These are phyloP conservation scores for Oryza punctata DNA, from an alignment of 176 grass and related monocot genomes.

Conservation along the genomic window DNA sequence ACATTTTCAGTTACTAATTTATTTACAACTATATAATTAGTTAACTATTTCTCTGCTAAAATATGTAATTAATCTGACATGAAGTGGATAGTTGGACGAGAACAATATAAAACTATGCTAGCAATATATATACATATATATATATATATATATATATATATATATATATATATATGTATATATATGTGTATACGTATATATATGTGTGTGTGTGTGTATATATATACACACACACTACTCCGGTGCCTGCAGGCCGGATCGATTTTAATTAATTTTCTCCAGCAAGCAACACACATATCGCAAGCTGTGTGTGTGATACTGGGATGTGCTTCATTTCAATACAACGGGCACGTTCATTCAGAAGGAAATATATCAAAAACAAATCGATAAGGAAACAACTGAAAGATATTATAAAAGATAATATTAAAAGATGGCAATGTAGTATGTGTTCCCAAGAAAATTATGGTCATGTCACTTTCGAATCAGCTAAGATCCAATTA, in stretches of 20 bases:
- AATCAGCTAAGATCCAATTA: constrained; percentile 19
- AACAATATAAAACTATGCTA: neutral
- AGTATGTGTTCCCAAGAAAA: constrained; percentile 7
- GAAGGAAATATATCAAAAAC: constrained; percentile 11
- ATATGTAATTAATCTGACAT: constrained; percentile 12
- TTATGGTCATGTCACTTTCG: neutral
- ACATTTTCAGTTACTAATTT: constrained; percentile 19
- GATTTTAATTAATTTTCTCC: constrained; percentile 15
- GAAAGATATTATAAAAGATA: constrained; percentile 6
- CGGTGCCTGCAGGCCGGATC: constrained; percentile 25
- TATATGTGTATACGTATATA: too few species aligned
- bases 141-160: too few species aligned
- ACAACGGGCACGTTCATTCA: constrained; percentile 31
- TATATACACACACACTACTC: too few species aligned
- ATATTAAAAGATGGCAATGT: constrained; percentile 8
- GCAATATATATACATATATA: too few species aligned
- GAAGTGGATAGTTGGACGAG: neutral
- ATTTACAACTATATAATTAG: constrained; percentile 8
- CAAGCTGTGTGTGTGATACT: neutral
- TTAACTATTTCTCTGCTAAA: neutral
- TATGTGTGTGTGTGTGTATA: too few species aligned
- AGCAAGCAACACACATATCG: constrained; percentile 5
- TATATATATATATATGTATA: too few species aligned
- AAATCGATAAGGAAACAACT: constrained; percentile 9
- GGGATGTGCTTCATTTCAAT: constrained; percentile 2